Conservation (phyloP, 305 asterid genomes). For the Fraxinus greggii region DNA sequence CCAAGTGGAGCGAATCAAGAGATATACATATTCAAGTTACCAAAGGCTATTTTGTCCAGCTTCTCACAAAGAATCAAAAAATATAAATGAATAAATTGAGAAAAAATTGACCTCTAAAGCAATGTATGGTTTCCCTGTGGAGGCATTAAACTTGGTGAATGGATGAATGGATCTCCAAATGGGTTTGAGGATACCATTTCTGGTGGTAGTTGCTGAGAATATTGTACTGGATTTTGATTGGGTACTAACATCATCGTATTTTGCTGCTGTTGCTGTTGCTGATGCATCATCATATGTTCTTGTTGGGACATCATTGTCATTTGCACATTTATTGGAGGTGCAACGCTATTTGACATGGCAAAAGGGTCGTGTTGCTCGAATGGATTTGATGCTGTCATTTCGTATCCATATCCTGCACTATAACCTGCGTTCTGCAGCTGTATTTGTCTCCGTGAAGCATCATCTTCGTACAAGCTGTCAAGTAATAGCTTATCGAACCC, state of each 20-base stretch:
- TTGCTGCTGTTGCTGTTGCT: conserved; percentile 31
- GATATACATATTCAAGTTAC: no score
- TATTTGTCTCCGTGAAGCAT: conserved; percentile 55
- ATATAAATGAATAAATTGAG: conserved; percentile 1
- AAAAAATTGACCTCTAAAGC: conserved; percentile 27
- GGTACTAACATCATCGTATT: conserved; percentile 27
- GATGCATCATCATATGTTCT: conserved; percentile 40
- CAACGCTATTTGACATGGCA: conserved; percentile 51
- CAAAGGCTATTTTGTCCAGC: not conserved
- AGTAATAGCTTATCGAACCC: conserved; percentile 76
- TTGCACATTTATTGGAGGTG: conserved; percentile 61
- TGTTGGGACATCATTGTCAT: conserved; percentile 66
- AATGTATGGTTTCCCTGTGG: conserved; percentile 38
- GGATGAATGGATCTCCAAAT: conserved; percentile 46
- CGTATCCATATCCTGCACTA: conserved; percentile 46
- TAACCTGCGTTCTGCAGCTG: conserved; percentile 71
- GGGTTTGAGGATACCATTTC: conserved; percentile 38
- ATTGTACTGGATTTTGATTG: conserved; percentile 22
- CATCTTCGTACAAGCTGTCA: conserved; percentile 80
- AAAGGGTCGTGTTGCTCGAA: conserved; percentile 57
- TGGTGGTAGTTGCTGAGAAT: conserved; percentile 26
- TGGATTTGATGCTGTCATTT: conserved; percentile 33
- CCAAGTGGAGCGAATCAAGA: not conserved
- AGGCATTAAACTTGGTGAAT: conserved; percentile 39
- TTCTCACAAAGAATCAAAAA: conserved; percentile 22